These are phyloP conservation scores for Auxenochlorella protothecoides DNA, from an alignment of 139 green algal species.

Conservation along the genomic window DNA sequence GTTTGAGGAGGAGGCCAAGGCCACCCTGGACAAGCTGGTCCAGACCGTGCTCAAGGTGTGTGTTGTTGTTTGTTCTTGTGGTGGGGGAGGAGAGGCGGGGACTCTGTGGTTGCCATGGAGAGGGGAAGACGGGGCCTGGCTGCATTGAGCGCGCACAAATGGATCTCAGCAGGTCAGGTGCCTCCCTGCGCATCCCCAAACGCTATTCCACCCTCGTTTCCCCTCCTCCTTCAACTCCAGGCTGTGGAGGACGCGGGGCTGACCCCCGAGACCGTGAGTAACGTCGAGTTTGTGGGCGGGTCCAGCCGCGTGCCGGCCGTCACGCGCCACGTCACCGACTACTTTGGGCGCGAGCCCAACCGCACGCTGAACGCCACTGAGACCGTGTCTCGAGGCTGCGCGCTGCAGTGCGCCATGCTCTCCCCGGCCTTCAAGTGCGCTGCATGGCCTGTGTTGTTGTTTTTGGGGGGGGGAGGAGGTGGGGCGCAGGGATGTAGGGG, in stretches of 20 bases:
- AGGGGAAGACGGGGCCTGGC: too few relatives aligned
- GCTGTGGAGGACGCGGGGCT: conserved; percentile 59
- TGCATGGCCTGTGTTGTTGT: not conserved
- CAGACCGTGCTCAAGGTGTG: conserved; percentile 11
- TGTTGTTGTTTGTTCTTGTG: too few relatives aligned
- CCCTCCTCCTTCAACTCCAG: not conserved
- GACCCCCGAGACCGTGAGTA: conserved; percentile 53
- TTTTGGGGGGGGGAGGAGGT: not conserved
- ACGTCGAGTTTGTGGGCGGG: conserved; percentile 85
- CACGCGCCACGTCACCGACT: conserved; percentile 31
- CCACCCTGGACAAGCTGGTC: conserved; percentile 42
- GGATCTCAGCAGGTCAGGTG: too few relatives aligned
- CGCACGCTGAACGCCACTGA: conserved; percentile 95
- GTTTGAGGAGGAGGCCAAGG: conserved; percentile 73
- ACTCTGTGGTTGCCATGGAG: too few relatives aligned
- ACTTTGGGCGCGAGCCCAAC: conserved; percentile 47
- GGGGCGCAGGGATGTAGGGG: too few relatives aligned
- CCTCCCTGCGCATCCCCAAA: too few relatives aligned
- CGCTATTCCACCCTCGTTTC: too few relatives aligned
- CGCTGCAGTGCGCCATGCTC: conserved; percentile 98
- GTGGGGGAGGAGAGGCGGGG: too few relatives aligned
- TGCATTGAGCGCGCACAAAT: too few relatives aligned
- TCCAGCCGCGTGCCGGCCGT: conserved; percentile 77
- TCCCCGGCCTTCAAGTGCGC: conserved; percentile 79
- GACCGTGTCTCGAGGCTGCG: conserved; percentile 78